Percentiles rank a stretch among this genome's conserved stretches.
Evolutionary conservation across 768 basidiomycete genomes (phyloP).

Genomic region (Termitomyces sp.): DNA sequence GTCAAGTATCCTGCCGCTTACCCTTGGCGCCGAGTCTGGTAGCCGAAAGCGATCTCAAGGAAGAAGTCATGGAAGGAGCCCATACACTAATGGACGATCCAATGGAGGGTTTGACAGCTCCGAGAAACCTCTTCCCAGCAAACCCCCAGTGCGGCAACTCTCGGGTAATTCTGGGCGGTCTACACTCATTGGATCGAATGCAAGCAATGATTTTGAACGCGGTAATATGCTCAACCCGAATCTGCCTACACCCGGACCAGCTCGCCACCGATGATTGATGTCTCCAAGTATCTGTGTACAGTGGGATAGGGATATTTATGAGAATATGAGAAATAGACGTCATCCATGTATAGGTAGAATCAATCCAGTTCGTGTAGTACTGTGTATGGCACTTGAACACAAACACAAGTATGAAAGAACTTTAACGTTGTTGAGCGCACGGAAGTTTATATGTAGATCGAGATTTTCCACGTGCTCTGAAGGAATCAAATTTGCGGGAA

Average conservation of each 20-base stretch:
- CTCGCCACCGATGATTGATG: constrained; percentile 19
- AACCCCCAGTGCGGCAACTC: constrained; percentile 24
- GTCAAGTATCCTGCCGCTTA: constrained; percentile 35
- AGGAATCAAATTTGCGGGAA: not conserved
- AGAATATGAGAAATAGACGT: not conserved
- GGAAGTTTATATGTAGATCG: not conserved
- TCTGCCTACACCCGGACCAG: constrained; percentile 15
- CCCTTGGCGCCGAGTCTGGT: constrained; percentile 7
- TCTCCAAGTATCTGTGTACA: not conserved
- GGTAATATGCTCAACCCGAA: constrained; percentile 41
- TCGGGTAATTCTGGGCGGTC: constrained; percentile 26
- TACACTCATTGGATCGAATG: constrained; percentile 25
- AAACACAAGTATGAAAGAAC: not conserved
- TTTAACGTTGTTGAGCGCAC: too few species aligned
- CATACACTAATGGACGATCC: constrained; percentile 16
- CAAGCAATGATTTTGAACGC: constrained; percentile 32
- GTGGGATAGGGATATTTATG: not conserved
- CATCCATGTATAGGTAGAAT: constrained; percentile 1
- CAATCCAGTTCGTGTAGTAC: not conserved
- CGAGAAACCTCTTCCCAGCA: constrained; percentile 22
- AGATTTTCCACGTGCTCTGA: constrained; percentile 1
- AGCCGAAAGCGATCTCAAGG: constrained; percentile 9
- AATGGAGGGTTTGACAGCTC: constrained; percentile 7
- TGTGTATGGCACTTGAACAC: too few species aligned
- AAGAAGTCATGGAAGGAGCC: constrained; percentile 7